phyloP scores from a whole-genome alignment of 2,329 filamentous ascomycete species.

The Coniochaeta hoffmannii region DNA sequence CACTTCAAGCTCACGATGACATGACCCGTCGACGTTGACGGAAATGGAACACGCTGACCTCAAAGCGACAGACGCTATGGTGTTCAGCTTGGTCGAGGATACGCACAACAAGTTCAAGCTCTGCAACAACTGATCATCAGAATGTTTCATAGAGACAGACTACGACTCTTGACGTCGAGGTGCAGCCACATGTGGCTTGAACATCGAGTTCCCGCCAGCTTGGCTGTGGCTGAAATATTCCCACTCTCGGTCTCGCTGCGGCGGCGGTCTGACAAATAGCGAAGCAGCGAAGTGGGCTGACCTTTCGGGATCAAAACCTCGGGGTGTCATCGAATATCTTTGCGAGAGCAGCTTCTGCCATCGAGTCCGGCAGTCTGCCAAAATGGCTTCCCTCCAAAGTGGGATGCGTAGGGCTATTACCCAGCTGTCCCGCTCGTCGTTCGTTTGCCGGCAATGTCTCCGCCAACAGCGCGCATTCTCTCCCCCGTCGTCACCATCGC shows the following conservation, averaged over 20 bases:
- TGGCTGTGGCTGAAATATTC: neutral
- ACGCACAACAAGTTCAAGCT: too few species aligned
- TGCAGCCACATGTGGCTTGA: neutral
- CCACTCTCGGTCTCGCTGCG: neutral
- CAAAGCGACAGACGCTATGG: too few species aligned
- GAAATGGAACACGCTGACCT: too few species aligned
- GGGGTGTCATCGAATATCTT: neutral
- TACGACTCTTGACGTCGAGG: too few species aligned
- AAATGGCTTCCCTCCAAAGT: slow-evolving; percentile 20
- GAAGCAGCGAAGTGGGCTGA: neutral
- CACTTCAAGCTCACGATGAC: too few species aligned
- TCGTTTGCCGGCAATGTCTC: slow-evolving; percentile 43
- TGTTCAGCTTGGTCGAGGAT: too few species aligned
- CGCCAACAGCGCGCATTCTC: slow-evolving; percentile 16
- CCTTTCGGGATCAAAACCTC: neutral
- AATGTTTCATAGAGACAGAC: too few species aligned
- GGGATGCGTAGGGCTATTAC: slow-evolving; percentile 18
- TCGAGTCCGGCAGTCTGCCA: slow-evolving; percentile 8
- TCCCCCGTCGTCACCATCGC: slow-evolving; percentile 17
- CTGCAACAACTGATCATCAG: too few species aligned
- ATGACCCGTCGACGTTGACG: too few species aligned
- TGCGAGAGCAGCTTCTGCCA: slow-evolving; percentile 5
- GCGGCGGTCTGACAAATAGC: neutral
- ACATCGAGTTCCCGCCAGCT: neutral
- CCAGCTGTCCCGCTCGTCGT: slow-evolving; percentile 22